These are phyloP conservation scores for Dioscorea cayenensis DNA, from an alignment of 116 monocot species.

Conservation along the genomic window DNA sequence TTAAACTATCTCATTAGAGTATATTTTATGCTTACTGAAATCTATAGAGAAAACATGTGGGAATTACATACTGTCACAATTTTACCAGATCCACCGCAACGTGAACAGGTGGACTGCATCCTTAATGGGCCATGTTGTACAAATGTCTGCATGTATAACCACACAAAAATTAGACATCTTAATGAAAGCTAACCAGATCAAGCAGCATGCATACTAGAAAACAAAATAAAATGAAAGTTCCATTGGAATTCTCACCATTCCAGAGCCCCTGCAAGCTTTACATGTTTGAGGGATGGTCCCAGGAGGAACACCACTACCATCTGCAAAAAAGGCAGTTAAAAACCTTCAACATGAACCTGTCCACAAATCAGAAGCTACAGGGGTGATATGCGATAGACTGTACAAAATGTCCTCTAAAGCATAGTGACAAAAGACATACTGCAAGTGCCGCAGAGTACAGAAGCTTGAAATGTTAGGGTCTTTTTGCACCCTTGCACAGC, in stretches of 20 bases:
- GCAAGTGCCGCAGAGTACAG: slow-evolving; percentile 60
- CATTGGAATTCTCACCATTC: slow-evolving; percentile 41
- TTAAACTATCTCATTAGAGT: too few relatives aligned
- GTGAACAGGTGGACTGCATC: slow-evolving; percentile 60
- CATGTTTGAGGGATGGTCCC: slow-evolving; percentile 94
- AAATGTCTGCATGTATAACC: slow-evolving; percentile 30
- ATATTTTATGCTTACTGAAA: background rate
- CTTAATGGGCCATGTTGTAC: slow-evolving; percentile 82
- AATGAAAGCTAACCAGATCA: background rate
- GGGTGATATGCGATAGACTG: background rate
- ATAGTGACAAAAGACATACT: slow-evolving; percentile 31
- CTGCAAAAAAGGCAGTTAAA: slow-evolving; percentile 25
- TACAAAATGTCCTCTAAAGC: background rate
- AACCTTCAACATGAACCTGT: background rate
- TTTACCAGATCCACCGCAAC: slow-evolving; percentile 78
- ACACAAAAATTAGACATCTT: slow-evolving; percentile 3
- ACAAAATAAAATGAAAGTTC: background rate
- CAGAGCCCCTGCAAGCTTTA: slow-evolving; percentile 70
- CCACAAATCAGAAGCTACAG: background rate
- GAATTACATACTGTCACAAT: slow-evolving; percentile 50
- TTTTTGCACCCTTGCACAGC: slow-evolving; percentile 89
- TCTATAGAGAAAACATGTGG: background rate
- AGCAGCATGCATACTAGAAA: background rate
- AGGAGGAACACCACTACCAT: slow-evolving; percentile 85
- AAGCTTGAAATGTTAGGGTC: slow-evolving; percentile 56